phyloP scores from a whole-genome alignment of 495 filamentous ascomycete genomes.

The Penicillium flavigenum region DNA sequence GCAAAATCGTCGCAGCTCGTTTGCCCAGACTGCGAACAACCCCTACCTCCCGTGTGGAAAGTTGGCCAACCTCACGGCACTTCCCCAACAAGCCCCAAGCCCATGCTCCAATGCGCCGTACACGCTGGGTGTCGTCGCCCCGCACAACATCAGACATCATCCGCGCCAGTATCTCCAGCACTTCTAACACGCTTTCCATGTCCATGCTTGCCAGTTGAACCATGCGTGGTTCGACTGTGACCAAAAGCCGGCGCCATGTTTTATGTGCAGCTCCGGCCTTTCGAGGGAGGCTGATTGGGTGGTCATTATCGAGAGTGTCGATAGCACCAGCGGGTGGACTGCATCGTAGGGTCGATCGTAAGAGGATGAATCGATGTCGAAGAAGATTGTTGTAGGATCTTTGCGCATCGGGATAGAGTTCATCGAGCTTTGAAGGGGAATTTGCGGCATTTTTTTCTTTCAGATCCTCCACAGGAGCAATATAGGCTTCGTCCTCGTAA shows the following conservation, averaged over 20 bases:
- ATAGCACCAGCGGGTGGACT: slow-evolving; percentile 52
- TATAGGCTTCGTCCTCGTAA: slow-evolving; percentile 26
- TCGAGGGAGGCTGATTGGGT: slow-evolving; percentile 55
- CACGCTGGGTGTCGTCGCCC: slow-evolving; percentile 42
- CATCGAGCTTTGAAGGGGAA: not conserved
- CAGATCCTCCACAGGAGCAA: slow-evolving; percentile 18
- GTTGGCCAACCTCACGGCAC: slow-evolving; percentile 48
- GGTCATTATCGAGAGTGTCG: slow-evolving; percentile 51
- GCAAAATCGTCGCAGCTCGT: slow-evolving; percentile 44
- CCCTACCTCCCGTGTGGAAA: slow-evolving; percentile 53
- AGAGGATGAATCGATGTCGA: slow-evolving; percentile 54
- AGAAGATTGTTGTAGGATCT: slow-evolving; percentile 63
- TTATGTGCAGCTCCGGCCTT: slow-evolving; percentile 42
- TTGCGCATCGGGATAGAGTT: slow-evolving; percentile 51
- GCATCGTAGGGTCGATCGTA: slow-evolving; percentile 57
- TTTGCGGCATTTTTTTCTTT: not conserved
- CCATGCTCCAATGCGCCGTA: slow-evolving; percentile 51
- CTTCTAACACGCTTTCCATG: slow-evolving; percentile 54
- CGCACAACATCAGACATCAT: slow-evolving; percentile 46
- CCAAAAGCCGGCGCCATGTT: slow-evolving; percentile 51
- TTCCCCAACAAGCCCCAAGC: slow-evolving; percentile 51
- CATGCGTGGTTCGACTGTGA: slow-evolving; percentile 60
- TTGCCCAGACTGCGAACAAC: slow-evolving; percentile 50
- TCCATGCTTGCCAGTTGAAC: slow-evolving; percentile 70
- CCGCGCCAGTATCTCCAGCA: slow-evolving; percentile 44